A percentile compares a stretch with the other conserved stretches of the same genome.
Evolutionary conservation across 2,329 filamentous ascomycete species (phyloP).

Genomic region (Neofusicoccum sp.): DNA sequence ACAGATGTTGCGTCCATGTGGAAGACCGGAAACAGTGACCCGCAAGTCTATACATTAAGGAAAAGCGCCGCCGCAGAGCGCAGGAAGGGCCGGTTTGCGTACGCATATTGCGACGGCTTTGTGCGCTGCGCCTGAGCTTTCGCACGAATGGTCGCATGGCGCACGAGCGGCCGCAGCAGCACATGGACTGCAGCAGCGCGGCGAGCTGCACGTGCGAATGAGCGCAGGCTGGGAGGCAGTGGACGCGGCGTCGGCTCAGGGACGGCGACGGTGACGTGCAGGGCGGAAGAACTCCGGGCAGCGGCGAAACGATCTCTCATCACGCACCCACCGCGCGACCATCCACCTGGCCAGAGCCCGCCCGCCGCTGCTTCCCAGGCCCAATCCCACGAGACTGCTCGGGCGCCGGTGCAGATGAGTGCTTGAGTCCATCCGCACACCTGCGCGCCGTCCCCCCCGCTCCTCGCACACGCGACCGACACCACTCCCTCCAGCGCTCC

Average conservation of each 20-base stretch:
- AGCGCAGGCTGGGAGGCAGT: neutral
- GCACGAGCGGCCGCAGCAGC: no score
- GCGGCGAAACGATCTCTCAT: conserved; percentile 14
- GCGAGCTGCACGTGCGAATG: no score
- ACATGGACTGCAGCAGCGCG: no score
- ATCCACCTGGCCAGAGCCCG: conserved; percentile 19
- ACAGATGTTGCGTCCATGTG: no score
- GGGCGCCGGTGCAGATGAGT: conserved; percentile 16
- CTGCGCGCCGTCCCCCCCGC: neutral
- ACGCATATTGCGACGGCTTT: no score
- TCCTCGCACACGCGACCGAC: conserved; percentile 10
- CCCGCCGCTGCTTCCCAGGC: conserved; percentile 1
- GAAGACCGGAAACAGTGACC: no score
- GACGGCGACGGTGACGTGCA: neutral
- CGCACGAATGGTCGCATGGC: no score
- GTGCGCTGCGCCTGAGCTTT: no score
- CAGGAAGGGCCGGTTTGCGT: no score
- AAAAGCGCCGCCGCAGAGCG: no score
- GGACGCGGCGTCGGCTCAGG: neutral
- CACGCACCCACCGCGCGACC: conserved; percentile 1
- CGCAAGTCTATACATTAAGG: no score
- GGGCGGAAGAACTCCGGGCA: conserved; percentile 5
- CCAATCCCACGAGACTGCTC: neutral
- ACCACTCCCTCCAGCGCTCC: neutral
- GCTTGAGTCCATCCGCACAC: neutral